Base-by-base conservation (phyloP, 2,329 filamentous ascomycete species). In the Diaporthe capsici region DNA sequence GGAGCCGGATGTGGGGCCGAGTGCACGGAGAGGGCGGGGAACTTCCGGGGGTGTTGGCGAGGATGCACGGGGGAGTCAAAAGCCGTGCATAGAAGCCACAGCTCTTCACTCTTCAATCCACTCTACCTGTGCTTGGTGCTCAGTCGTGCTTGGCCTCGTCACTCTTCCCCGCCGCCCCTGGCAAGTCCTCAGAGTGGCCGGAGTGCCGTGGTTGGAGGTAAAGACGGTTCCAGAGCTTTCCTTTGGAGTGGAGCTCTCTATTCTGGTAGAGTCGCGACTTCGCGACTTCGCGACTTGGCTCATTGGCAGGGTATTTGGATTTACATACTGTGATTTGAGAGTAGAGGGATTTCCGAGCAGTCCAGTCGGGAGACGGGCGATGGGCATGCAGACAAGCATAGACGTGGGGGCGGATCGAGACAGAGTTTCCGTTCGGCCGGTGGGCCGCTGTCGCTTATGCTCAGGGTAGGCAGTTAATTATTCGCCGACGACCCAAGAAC, bases 341-440 rank as follows among this genome's bases (percentile, higher is more conserved):
- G 22, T 17, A 60, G 13, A 39, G 8, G 34, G 22, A n/a, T 6
- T 39, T 10, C 12, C 20, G 34, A 34, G 39, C 9, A 25, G 22
- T 10, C 2, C 6, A 13, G 34, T 61, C 17, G 20, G 57, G 22
- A 9, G 39, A 34, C 9, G 60, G 60, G 60, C 25, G 60, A 65
- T 39, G 5, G 42, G 61, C 61, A n/a, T 13, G 39, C 28, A 47
- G 58, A 63, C 31, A 37, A 37, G 63, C 63, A 53, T 31, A 9
- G 13, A 34, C 61, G 44, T 7, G 47, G 44, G 28, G 63, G 61
- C 44, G 20, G 42, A 17, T 65, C 47, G 34, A 60, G 55, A 65
- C 57, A 61, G 37, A 42, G 51, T 68, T 74, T 74, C 72, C 72
- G 72, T 74, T 74, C 61, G 72, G 72, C 72, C 72, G 72, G 61